phyloP scores from a whole-genome alignment of 2,329 filamentous ascomycete genomes.

The Aspergillus hortae region DNA sequence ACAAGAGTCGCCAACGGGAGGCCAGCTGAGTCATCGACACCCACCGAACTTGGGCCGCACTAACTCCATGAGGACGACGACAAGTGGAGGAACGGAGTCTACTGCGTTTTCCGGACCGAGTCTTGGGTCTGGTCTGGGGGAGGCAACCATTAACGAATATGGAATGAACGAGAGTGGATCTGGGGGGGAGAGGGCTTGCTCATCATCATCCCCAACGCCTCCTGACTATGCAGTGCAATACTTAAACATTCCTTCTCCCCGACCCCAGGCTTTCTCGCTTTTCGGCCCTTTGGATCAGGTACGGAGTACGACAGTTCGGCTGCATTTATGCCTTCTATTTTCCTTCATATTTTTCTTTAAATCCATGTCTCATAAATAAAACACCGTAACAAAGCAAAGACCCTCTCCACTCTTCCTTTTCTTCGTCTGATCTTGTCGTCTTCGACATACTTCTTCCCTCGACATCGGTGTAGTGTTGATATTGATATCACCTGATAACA shows the following conservation, averaged over 20 bases:
- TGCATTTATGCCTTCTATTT: background rate
- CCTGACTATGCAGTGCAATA: slow-evolving; percentile 12
- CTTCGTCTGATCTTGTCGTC: slow-evolving; percentile 11
- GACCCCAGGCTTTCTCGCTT: slow-evolving; percentile 18
- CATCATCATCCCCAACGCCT: slow-evolving; percentile 20
- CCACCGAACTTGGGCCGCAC: slow-evolving; percentile 18
- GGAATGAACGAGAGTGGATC: slow-evolving; percentile 11
- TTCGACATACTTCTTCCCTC: slow-evolving; percentile 2
- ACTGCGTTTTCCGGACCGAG: slow-evolving; percentile 10
- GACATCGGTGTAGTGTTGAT: background rate
- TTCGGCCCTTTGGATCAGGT: slow-evolving; percentile 17
- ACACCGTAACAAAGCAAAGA: background rate
- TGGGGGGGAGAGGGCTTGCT: slow-evolving; percentile 11
- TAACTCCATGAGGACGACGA: slow-evolving; percentile 10
- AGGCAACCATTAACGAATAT: slow-evolving; percentile 17
- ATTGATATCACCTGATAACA: background rate
- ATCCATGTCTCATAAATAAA: slow-evolving; percentile 4
- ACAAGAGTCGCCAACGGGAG: background rate
- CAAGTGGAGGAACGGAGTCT: slow-evolving; percentile 1
- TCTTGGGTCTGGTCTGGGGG: slow-evolving; percentile 25
- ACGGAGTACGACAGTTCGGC: slow-evolving; percentile 2
- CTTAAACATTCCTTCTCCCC: slow-evolving; percentile 30
- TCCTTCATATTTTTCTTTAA: background rate
- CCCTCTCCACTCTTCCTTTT: background rate
- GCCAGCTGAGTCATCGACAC: background rate